Base-by-base conservation (phyloP, 2,329 filamentous ascomycete genomes). In the Colletotrichum spaethianum region DNA sequence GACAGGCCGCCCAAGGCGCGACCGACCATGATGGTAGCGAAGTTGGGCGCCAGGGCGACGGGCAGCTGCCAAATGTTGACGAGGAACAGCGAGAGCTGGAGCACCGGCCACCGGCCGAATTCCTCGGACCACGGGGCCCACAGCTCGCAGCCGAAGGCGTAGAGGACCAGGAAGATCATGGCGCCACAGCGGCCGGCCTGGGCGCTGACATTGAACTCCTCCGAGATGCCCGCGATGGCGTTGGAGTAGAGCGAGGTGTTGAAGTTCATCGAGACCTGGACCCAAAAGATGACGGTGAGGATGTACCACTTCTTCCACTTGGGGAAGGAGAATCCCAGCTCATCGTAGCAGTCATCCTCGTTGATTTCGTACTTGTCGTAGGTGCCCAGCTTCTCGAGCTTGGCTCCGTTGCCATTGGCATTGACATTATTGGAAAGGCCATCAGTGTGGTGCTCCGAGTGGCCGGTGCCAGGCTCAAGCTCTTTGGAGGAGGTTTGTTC, bases 101-200 rank as follows among this genome's bases (percentile, higher is more conserved):
- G 86, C 67, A 96, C 88, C 1, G 92, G 92, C 84, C 91, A 93
- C 61, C 94, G 90, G 26, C 94, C 94, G 61, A 96, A 86, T 77
- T 96, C 94, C 80, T 97, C 94, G 56, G 90, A 93, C 93, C 94
- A 96, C 0, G 94, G 94, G 0, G 94, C 94, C 94, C 94, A 96
- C 0, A 96, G 87, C 81, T 96, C 94, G 80, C 94, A 96, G 44
- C 94, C 94, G 79, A 96, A 95, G 46, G 93, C 94, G 80, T 97
- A 96, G 2, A 91, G 81, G 62, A 96, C 87, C 48, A 97, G 83
- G 83, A 96, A 96, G 74, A 95, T 89, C 83, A 93, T 92, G 71
- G 93, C 93, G 79, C 94, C 94, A 68, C 90, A 88, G 66, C 93
- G 89, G 5, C 92, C 93, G 4, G 88, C 90, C 80, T 94, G 92